Base-by-base conservation (phyloP, 108 stramenopile genomes). In the Parmales sp. region DNA sequence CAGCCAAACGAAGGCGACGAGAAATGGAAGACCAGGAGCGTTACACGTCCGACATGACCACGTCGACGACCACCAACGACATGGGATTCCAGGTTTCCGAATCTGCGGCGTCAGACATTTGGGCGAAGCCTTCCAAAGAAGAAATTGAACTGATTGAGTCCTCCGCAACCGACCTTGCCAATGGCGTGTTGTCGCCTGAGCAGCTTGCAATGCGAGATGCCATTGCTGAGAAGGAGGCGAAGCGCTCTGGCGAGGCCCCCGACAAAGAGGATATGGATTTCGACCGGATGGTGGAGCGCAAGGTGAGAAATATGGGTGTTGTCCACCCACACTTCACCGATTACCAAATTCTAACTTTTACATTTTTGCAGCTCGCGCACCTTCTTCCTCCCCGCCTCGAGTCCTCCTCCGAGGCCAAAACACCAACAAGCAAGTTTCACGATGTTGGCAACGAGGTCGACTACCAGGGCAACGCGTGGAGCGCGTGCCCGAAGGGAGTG, bases 391-490 rank as follows among this genome's bases (percentile, higher is more conserved):
- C 93, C 34, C 83, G 90, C 41, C 78, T 89, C 63, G 78, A 86
- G 51, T 75, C 74, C 19, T 84, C 90, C 50, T 75, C 85, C 31
- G 45, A 60, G 37, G 84, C 86, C 43, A 36, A 88, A 64, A 66
- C 86, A 0, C 65, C 78, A n/a, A 75, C 45, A 38, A 83, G 89
- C 16, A 83, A 51, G 4, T 98, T 98, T 80, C 96, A 97, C 80
- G 67, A 63, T 7, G 37, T 19, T 25, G 95, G 88, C 9, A 44
- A 77, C 3, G 78, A 83, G 77, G 67, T 66, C 36, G 94, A 98
- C 76, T 99, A 96, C 83, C 89, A 95, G 68, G 97, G 96, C 31
- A 76, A 83, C 43, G 85, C 86, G 29, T 99, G 98, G 98, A 86
- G 86, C 63, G 76, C 78, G 19, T 92, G 94, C 6, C 95, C 96